Percentiles rank a stretch among this genome's conserved stretches.
Conservation (phyloP, 208 protist genomes). For the Trypanosoma brucei region DNA sequence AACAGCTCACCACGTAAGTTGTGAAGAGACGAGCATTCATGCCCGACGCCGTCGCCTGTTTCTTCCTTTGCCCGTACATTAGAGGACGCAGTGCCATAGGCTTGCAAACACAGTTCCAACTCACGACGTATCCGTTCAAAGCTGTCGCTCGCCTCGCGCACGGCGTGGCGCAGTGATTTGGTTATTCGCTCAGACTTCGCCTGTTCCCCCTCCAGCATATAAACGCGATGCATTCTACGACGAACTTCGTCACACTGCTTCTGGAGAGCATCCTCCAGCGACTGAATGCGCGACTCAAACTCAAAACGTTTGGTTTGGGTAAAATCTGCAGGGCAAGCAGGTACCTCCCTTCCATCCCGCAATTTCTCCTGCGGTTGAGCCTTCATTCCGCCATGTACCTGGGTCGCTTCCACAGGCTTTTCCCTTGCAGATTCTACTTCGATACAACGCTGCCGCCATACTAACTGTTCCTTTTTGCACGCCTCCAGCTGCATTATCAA, state of each 20-base stretch:
- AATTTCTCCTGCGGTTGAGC: constrained; percentile 11
- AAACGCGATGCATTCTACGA: constrained; percentile 43
- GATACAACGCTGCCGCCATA: background rate
- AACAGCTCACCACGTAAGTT: background rate
- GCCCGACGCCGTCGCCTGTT: too few relatives aligned
- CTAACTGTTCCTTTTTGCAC: constrained; percentile 3
- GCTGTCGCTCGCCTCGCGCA: constrained; percentile 3
- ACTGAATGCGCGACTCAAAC: constrained; percentile 20
- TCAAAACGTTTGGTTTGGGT: constrained; percentile 17
- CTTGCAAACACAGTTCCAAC: constrained; percentile 14
- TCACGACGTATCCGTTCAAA: constrained; percentile 1
- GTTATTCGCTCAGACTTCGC: constrained; percentile 1
- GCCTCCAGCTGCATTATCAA: constrained; percentile 23
- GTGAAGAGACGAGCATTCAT: background rate
- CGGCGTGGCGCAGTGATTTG: background rate
- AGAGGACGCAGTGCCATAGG: background rate
- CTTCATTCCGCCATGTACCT: constrained; percentile 6
- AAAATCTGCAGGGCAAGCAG: constrained; percentile 5
- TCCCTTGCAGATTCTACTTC: constrained; percentile 2
- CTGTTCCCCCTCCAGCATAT: constrained; percentile 41
- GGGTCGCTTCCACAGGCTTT: constrained; percentile 2
- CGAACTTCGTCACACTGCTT: constrained; percentile 59
- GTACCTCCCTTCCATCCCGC: constrained; percentile 6
- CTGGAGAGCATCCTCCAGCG: constrained; percentile 36
- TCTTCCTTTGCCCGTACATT: too few relatives aligned